Percentiles rank a stretch among this genome's conserved stretches.
Evolutionary conservation across 441 rosid species (phyloP).

Genomic region (Dalechampia spathulata): DNA sequence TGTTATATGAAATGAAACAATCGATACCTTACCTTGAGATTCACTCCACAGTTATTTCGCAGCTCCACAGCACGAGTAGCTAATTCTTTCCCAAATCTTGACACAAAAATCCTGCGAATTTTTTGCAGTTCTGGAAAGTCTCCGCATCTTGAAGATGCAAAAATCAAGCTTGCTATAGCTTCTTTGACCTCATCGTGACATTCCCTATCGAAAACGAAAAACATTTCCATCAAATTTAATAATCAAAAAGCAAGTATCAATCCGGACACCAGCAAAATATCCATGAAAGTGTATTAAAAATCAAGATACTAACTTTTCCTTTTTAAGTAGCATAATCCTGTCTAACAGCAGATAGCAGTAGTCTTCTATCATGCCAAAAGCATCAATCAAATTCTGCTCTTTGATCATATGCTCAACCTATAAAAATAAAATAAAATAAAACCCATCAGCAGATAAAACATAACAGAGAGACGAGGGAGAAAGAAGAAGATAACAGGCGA

Average conservation of each 20-base stretch:
- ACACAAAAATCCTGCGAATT: conserved; percentile 26
- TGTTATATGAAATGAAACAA: too few species aligned
- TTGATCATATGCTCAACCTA: conserved; percentile 48
- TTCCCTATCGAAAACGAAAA: conserved; percentile 22
- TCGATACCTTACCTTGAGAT: conserved; percentile 10
- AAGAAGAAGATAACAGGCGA: background rate
- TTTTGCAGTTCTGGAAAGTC: conserved; percentile 55
- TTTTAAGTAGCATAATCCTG: conserved; percentile 30
- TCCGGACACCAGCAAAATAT: background rate
- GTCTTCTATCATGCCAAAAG: conserved; percentile 34
- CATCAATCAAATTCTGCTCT: conserved; percentile 45
- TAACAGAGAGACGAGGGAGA: background rate
- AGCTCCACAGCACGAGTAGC: conserved; percentile 32
- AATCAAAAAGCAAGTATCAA: background rate
- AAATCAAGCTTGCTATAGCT: conserved; percentile 52
- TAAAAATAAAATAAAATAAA: conserved; percentile 1
- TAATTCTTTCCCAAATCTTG: conserved; percentile 38
- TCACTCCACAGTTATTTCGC: conserved; percentile 24
- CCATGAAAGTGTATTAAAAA: too few species aligned
- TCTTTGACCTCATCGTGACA: conserved; percentile 56
- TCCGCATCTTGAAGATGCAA: conserved; percentile 55
- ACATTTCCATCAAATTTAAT: background rate
- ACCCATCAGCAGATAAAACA: background rate
- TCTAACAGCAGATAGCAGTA: conserved; percentile 40
- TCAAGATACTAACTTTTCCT: conserved; percentile 24